These are phyloP conservation scores for Extremus antarcticus DNA, from an alignment of 495 filamentous ascomycete species.

Conservation along the genomic window DNA sequence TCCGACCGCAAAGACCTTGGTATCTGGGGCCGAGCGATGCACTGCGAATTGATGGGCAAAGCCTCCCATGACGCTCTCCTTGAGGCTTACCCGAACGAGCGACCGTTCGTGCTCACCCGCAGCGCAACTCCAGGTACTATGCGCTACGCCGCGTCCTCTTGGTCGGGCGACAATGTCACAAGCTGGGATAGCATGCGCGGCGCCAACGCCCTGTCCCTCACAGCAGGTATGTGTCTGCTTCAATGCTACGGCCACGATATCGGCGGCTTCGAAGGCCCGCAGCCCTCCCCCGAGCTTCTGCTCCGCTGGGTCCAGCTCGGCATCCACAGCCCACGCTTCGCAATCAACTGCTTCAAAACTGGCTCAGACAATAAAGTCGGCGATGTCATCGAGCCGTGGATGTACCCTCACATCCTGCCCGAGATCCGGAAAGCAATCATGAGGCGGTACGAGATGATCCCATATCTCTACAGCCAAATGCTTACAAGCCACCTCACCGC, in stretches of 20 bases:
- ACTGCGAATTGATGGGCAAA: constrained; percentile 57
- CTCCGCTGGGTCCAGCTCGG: constrained; percentile 62
- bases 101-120: constrained; percentile 56
- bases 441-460: constrained; percentile 56
- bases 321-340: constrained; percentile 55
- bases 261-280: constrained; percentile 60
- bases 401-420: constrained; percentile 54
- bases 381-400: constrained; percentile 63
- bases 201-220: constrained; percentile 53
- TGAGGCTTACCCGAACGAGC: constrained; percentile 41
- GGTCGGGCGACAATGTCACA: constrained; percentile 40
- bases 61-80: constrained; percentile 53
- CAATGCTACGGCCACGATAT: constrained; percentile 59
- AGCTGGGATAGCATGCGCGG: constrained; percentile 52
- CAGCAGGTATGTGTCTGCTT: constrained; percentile 53
- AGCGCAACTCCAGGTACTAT: constrained; percentile 59
- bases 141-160: constrained; percentile 53
- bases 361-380: constrained; percentile 49
- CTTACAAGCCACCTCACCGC: constrained; percentile 49
- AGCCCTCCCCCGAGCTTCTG: constrained; percentile 56
- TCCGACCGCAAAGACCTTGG: constrained; percentile 35
- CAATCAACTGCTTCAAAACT: constrained; percentile 69
- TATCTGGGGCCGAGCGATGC: constrained; percentile 51
- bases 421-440: constrained; percentile 51
- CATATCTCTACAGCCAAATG: constrained; percentile 54